phyloP scores from a whole-genome alignment of 164 flowering plant species.

The Protea cynaroides region DNA sequence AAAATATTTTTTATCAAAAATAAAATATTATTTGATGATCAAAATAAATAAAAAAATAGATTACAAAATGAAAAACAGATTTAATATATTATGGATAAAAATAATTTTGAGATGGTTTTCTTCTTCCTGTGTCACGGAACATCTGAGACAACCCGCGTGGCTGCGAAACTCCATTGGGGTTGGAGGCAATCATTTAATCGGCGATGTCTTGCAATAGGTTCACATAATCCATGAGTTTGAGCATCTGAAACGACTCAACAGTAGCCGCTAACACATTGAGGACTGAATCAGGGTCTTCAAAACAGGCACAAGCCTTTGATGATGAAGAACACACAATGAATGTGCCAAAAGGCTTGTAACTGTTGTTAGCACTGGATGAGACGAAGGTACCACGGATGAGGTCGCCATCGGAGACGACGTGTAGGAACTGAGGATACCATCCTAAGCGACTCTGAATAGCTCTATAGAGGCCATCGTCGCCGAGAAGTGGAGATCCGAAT shows the following conservation, averaged over 20 bases:
- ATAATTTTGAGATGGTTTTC: no score
- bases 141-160: neutral
- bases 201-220: no score
- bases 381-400: slow-evolving; percentile 21
- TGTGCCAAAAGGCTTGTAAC: slow-evolving; percentile 43
- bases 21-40: no score
- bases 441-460: slow-evolving; percentile 18
- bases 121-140: no score
- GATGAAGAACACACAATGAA: slow-evolving; percentile 31
- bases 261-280: slow-evolving; percentile 16
- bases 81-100: no score
- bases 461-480: slow-evolving; percentile 26
- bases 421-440: slow-evolving; percentile 37
- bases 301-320: slow-evolving; percentile 23
- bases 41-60: no score
- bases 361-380: slow-evolving; percentile 1
- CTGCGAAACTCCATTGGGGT: slow-evolving; percentile 6
- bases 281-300: slow-evolving; percentile 30
- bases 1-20: no score
- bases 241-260: neutral
- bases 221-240: slow-evolving; percentile 13
- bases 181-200: slow-evolving; percentile 9
- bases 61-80: no score
- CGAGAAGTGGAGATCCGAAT: slow-evolving; percentile 41
- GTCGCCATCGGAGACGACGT: slow-evolving; percentile 28